A percentile compares a stretch with the other conserved stretches of the same genome.
Conservation (phyloP, 2,329 filamentous ascomycete species). For the Dactylonectria macrodidyma region DNA sequence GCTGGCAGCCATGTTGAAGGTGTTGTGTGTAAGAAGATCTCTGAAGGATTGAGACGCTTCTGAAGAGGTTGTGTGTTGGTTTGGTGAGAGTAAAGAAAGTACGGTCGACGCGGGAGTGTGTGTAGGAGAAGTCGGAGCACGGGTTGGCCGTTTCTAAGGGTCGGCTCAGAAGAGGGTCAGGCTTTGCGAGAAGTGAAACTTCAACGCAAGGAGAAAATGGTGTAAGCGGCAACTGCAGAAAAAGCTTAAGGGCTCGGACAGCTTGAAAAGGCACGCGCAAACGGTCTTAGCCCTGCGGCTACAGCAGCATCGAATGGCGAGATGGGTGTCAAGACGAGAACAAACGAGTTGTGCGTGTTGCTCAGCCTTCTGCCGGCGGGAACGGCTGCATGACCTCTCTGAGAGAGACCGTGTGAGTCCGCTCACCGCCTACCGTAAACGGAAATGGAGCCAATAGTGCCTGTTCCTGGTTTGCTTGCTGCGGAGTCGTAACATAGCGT, state of each 20-base stretch:
- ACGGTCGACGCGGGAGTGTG: background rate
- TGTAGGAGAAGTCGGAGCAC: conserved; percentile 7
- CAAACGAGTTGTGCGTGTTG: conserved; percentile 34
- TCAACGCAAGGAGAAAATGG: conserved; percentile 11
- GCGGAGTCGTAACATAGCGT: conserved; percentile 17
- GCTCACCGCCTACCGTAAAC: conserved; percentile 45
- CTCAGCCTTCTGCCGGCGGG: conserved; percentile 33
- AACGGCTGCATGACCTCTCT: conserved; percentile 42
- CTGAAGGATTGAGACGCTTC: conserved; percentile 1
- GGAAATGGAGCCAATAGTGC: conserved; percentile 38
- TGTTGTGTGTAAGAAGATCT: conserved; percentile 11
- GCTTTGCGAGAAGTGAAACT: conserved; percentile 15
- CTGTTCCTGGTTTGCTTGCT: conserved; percentile 24
- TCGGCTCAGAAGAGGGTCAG: conserved; percentile 8
- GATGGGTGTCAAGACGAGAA: conserved; percentile 13
- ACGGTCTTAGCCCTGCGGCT: conserved; percentile 16
- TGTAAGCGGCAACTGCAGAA: conserved; percentile 6
- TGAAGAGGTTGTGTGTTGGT: conserved; percentile 4
- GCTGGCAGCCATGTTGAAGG: conserved; percentile 56
- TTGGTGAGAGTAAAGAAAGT: conserved; percentile 17
- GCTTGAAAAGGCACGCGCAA: conserved; percentile 12
- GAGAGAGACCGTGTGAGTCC: conserved; percentile 28
- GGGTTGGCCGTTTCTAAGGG: conserved; percentile 13
- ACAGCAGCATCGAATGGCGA: conserved; percentile 5
- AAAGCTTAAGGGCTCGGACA: background rate